Evolutionary conservation across 768 basidiomycete species (phyloP).

Genomic region (Boletellus ananiceps): DNA sequence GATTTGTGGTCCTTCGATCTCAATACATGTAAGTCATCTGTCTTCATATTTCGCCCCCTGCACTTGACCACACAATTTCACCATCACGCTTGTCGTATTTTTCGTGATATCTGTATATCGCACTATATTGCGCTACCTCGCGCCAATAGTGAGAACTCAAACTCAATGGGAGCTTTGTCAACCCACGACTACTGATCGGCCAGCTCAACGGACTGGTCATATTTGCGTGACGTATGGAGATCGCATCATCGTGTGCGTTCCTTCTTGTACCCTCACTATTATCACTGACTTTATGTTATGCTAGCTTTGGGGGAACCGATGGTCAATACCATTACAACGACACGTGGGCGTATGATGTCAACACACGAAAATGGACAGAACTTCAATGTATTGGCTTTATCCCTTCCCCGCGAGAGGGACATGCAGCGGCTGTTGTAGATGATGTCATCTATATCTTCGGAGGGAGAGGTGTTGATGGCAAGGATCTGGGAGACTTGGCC

Average conservation of each 20-base stretch:
- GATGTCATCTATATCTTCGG: conserved; percentile 98
- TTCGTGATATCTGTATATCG: not conserved
- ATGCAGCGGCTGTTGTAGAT: conserved; percentile 93
- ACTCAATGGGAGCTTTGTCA: conserved; percentile 81
- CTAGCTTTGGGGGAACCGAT: conserved; percentile 94
- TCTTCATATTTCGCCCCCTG: not conserved
- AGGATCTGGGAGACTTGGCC: conserved; percentile 89
- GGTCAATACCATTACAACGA: conserved; percentile 99
- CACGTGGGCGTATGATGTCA: conserved; percentile 91
- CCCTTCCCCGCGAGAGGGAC: conserved; percentile 92
- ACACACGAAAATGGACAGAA: conserved; percentile 81
- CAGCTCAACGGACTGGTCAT: conserved; percentile 89
- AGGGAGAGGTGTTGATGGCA: conserved; percentile 93
- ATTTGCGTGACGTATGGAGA: conserved; percentile 79
- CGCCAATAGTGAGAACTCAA: conserved; percentile 65
- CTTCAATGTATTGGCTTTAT: conserved; percentile 95
- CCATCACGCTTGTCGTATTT: not conserved
- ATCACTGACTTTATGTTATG: conserved; percentile 13
- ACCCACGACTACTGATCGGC: conserved; percentile 52
- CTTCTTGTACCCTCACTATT: conserved; percentile 13
- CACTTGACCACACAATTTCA: conserved; percentile 1
- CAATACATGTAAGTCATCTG: conserved; percentile 67
- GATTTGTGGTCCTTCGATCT: conserved; percentile 97
- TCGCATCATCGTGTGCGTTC: conserved; percentile 73
- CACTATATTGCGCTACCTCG: not conserved